These are phyloP conservation scores for Candida glucosophila DNA, from an alignment of 1,139 yeast species.

Conservation along the genomic window DNA sequence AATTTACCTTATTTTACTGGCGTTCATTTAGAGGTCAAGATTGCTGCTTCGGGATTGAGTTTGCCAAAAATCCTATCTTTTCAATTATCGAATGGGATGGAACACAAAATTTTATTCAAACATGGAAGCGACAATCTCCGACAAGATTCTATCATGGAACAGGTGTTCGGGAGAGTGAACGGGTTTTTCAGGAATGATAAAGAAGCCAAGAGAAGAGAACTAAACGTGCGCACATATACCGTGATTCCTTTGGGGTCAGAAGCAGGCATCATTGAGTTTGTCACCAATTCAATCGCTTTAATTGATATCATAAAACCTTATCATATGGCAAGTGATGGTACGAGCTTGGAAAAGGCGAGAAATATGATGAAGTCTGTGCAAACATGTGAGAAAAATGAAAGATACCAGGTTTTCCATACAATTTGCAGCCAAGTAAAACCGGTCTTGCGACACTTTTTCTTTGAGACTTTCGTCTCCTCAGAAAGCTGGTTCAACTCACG, in stretches of 20 bases:
- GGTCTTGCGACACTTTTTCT: conserved; percentile 60
- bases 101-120: conserved; percentile 57
- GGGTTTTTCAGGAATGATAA: conserved; percentile 50
- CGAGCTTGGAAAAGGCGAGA: conserved; percentile 54
- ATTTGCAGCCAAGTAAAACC: conserved; percentile 55
- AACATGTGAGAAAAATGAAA: conserved; percentile 30
- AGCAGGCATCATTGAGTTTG: conserved; percentile 88
- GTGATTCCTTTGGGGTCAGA: conserved; percentile 86
- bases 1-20: conserved; percentile 39
- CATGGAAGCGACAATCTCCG: conserved; percentile 87
- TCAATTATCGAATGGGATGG: conserved; percentile 46
- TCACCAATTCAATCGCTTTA: conserved; percentile 64
- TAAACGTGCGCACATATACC: conserved; percentile 73
- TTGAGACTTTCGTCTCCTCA: conserved; percentile 56
- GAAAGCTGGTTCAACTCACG: conserved; percentile 68
- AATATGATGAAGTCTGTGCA: conserved; percentile 54
- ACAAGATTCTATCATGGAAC: conserved; percentile 97
- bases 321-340: conserved; percentile 35
- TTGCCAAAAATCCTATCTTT: conserved; percentile 71
- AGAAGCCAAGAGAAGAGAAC: conserved; percentile 45
- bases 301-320: conserved; percentile 57
- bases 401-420: conserved; percentile 42
- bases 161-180: conserved; percentile 85
- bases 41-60: conserved; percentile 80
- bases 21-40: conserved; percentile 37